Base-by-base conservation (phyloP, 192 early-diverging fungal genomes). In the Coemansia asiatica region DNA sequence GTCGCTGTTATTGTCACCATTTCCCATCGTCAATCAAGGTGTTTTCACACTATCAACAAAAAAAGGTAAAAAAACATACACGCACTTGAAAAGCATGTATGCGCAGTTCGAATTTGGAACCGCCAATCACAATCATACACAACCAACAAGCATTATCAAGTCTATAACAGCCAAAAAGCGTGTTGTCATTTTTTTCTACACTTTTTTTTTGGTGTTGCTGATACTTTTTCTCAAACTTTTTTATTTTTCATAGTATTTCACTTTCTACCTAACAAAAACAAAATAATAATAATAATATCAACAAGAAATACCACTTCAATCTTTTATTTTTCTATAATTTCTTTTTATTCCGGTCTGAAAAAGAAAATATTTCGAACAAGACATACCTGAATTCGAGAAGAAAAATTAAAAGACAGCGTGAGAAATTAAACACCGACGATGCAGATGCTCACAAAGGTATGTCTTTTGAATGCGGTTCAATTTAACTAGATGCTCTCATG, bases 391-490 rank as follows among this genome's bases (percentile, higher is more conserved):
- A 51, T 51, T 51, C 25, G 15, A 25, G 23, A 7, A 22, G 16
- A 36, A 63, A 48, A 26, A n/a, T n/a, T n/a, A n/a, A 23, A 36
- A 19, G 21, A 25, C 31, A 33, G 3, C 48, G 33, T 7, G 48
- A 38, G 29, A 19, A 19, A 63, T 15, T 16, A 61, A 58, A 22
- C 60, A 36, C 50, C 38, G 64, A 85, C 71, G 72, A 90, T 90
- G 89, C 89, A 89, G 87, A 87, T 90, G 88, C 85, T 90, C 64
- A 90, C 88, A 81, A 90, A 90, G 85, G 89, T 89, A 81, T 9
- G 40, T 2, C 2, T 12, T 44, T 12, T n/a, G 5, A 44, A 8
- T 12, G 21, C 28, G 35, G 29, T n/a, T 54, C 51, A 18, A 21
- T 12, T 26, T 46, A 51, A 3, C 31, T 5, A 44, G 40, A 44